These are phyloP conservation scores for Suaeda aralocaspica DNA, from an alignment of 148 eudicot genomes.

Conservation along the genomic window DNA sequence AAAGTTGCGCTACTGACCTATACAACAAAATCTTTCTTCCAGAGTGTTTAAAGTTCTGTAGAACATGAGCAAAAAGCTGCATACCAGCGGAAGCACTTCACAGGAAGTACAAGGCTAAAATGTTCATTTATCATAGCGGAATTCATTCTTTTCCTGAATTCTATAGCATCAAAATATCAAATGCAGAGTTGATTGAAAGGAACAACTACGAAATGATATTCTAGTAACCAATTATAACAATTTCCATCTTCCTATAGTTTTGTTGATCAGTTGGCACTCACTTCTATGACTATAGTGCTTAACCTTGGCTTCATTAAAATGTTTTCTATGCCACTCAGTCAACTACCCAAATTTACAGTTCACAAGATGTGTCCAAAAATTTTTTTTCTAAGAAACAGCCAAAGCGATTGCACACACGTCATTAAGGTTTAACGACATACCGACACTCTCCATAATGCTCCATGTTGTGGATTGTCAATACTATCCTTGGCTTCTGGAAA, in stretches of 20 bases:
- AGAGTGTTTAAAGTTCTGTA: background rate
- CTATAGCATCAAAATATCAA: background rate
- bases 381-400: background rate
- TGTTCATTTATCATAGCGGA: background rate
- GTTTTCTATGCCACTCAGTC: background rate
- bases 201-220: background rate
- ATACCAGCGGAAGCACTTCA: background rate
- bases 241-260: background rate
- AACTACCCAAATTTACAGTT: background rate
- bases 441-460: constrained; percentile 93
- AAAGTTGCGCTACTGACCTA: background rate
- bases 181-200: background rate
- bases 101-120: background rate
- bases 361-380: background rate
- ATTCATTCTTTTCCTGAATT: background rate
- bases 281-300: background rate
- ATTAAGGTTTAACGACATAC: constrained; percentile 27
- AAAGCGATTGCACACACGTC: background rate
- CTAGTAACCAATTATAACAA: background rate
- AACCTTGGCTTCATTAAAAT: background rate
- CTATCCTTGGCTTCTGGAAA: constrained; percentile 72
- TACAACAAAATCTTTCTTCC: background rate
- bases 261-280: background rate
- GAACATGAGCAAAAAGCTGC: background rate
- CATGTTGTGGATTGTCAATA: constrained; percentile 91